A percentile compares a stretch with the other conserved stretches of the same genome.
Conservation (phyloP, 768 basidiomycete species). For the Arthromyces matolae region DNA sequence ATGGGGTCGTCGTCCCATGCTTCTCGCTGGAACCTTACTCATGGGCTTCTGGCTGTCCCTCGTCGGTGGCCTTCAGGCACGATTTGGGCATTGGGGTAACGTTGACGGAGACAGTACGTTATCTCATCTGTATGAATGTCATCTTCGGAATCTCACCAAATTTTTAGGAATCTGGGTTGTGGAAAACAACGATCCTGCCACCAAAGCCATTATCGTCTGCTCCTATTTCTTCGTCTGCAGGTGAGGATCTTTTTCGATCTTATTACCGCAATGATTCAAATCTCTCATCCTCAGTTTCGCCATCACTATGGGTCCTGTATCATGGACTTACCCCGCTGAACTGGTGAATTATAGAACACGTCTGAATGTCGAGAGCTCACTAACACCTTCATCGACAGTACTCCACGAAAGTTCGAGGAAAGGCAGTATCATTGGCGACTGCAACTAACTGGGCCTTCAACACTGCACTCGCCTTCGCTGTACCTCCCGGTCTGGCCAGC, state of each 20-base stretch:
- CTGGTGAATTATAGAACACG: constrained; percentile 29
- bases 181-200: constrained; percentile 46
- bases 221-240: constrained; percentile 74
- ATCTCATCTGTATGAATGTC: no score
- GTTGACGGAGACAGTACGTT: constrained; percentile 30
- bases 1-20: constrained; percentile 78
- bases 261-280: no score
- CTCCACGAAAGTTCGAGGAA: constrained; percentile 63
- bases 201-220: constrained; percentile 71
- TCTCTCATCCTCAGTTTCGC: no score
- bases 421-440: constrained; percentile 51
- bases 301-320: constrained; percentile 72
- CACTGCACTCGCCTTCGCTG: constrained; percentile 71
- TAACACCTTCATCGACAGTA: constrained; percentile 27
- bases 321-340: constrained; percentile 73
- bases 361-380: background rate
- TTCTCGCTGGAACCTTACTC: constrained; percentile 56
- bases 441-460: constrained; percentile 65
- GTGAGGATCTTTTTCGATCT: no score
- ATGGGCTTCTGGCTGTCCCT: constrained; percentile 80
- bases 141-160: background rate
- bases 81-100: constrained; percentile 60
- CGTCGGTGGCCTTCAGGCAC: constrained; percentile 71
- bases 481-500: constrained; percentile 61
- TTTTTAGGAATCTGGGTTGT: constrained; percentile 48